phyloP scores from a whole-genome alignment of 192 early-diverging fungal species.

The Obelidium mucronatum region DNA sequence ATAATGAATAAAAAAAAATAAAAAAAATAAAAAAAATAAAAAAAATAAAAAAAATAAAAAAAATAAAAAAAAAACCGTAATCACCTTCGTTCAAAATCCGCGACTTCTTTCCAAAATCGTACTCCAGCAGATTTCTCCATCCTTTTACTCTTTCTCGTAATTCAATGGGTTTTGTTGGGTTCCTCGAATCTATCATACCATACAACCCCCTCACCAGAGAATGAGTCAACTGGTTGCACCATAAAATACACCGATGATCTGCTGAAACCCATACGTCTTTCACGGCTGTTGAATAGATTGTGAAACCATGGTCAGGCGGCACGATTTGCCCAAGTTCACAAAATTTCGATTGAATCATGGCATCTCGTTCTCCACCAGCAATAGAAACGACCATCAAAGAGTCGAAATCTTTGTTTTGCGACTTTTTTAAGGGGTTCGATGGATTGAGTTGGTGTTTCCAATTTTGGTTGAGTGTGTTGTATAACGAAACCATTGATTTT shows the following conservation, averaged over 20 bases:
- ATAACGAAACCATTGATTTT: constrained; percentile 62
- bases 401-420: background rate
- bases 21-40: background rate
- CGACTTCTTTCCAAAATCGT: background rate
- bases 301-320: constrained; percentile 74
- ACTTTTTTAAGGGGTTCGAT: background rate
- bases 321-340: constrained; percentile 73
- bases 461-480: constrained; percentile 69
- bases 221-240: constrained; percentile 86
- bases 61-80: background rate
- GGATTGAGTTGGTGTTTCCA: constrained; percentile 66
- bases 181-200: background rate
- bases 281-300: constrained; percentile 78
- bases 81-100: background rate
- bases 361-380: constrained; percentile 90
- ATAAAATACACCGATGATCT: constrained; percentile 90
- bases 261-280: constrained; percentile 87
- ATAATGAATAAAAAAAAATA: too few species aligned
- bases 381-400: constrained; percentile 83
- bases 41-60: background rate
- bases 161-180: background rate
- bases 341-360: constrained; percentile 80
- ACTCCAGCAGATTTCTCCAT: background rate
- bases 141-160: background rate
- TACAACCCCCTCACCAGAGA: constrained; percentile 29